Base-by-base conservation (phyloP, 208 protist species). In the Balamuthia mandrillaris region DNA sequence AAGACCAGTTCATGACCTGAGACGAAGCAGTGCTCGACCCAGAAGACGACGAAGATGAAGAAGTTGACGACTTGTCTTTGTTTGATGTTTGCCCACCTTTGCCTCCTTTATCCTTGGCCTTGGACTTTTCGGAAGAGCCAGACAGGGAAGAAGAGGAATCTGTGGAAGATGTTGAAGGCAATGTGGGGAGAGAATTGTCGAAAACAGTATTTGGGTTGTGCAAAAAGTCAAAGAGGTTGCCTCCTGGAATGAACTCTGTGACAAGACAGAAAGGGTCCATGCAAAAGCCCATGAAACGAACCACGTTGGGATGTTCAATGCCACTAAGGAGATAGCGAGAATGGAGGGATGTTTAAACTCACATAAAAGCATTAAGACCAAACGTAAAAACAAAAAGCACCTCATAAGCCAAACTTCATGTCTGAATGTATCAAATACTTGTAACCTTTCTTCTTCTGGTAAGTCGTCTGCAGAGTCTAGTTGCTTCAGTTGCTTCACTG, bases 391-490 rank as follows among this genome's bases (percentile, higher is more conserved):
- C 12, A 12, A 37, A 56, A 31, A 9, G 68, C 27, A 78, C 68
- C 68, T 86, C 47, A 89, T 37, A 45, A 89, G 6, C 61, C 27
- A 77, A 31, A 70, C 70, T 41, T 89, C 86, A 47, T 84, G 42
- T 27, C 86, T 66, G 61, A 89, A 89, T 66, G 86, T 81, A 7
- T 87, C 58, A 29, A 86, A 89, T 39, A 81, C 61, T 21, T 82
- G 65, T 7, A 63, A 44, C 14, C 47, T 16, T 27, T 24, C 42
- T 10, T 16, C 39, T 27, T 78, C 68, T 7, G n/a, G n/a, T n/a
- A n/a, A n/a, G n/a, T n/a, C n/a, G n/a, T n/a, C n/a, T n/a, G n/a
- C n/a, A n/a, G n/a, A n/a, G n/a, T n/a, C n/a, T n/a, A n/a, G n/a
- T n/a, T n/a, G n/a, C n/a, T n/a, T n/a, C n/a, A n/a, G n/a, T n/a